A percentile compares a stretch with the other conserved stretches of the same genome.
These are phyloP conservation scores for Stachybotrys elegans DNA, from an alignment of 2,329 filamentous ascomycete genomes.

Conservation along the genomic window DNA sequence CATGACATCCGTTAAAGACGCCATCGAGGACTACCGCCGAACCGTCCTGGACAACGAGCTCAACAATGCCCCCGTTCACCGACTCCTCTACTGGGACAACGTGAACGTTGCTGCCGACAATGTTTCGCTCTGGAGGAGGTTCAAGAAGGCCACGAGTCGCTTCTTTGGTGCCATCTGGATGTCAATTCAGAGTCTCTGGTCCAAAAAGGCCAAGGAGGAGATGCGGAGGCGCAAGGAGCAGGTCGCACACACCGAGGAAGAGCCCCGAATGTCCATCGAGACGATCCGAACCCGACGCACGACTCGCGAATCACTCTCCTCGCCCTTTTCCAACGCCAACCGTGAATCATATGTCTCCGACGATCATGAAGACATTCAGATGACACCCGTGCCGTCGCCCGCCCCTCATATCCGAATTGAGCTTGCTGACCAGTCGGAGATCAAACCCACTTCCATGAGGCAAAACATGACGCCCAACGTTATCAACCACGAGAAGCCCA, in stretches of 20 bases:
- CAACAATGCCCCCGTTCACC: conserved; percentile 93
- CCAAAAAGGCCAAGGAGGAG: conserved; percentile 43
- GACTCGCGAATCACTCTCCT: conserved; percentile 33
- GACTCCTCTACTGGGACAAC: conserved; percentile 83
- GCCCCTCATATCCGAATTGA: conserved; percentile 33
- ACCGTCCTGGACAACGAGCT: conserved; percentile 88
- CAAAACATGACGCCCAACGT: conserved; percentile 51
- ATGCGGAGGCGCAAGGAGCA: conserved; percentile 40
- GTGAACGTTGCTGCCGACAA: conserved; percentile 89
- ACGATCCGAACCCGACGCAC: conserved; percentile 27
- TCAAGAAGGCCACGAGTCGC: conserved; percentile 83
- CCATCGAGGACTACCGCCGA: conserved; percentile 88
- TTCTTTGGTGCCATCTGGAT: conserved; percentile 50
- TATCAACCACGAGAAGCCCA: conserved; percentile 64
- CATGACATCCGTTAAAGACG: conserved; percentile 90
- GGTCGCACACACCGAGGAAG: conserved; percentile 39
- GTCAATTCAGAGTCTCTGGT: conserved; percentile 41
- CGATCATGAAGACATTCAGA: conserved; percentile 68
- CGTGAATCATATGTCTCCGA: conserved; percentile 50
- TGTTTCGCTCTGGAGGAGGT: conserved; percentile 75
- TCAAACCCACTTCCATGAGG: conserved; percentile 30
- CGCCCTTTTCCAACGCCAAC: conserved; percentile 48
- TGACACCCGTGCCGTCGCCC: conserved; percentile 91
- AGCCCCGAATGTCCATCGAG: conserved; percentile 55
- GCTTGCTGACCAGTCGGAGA: conserved; percentile 31